Percentiles rank a stretch among this genome's conserved stretches.
Conservation (phyloP, 345 rosid species). For the Hevea brasiliensis region DNA sequence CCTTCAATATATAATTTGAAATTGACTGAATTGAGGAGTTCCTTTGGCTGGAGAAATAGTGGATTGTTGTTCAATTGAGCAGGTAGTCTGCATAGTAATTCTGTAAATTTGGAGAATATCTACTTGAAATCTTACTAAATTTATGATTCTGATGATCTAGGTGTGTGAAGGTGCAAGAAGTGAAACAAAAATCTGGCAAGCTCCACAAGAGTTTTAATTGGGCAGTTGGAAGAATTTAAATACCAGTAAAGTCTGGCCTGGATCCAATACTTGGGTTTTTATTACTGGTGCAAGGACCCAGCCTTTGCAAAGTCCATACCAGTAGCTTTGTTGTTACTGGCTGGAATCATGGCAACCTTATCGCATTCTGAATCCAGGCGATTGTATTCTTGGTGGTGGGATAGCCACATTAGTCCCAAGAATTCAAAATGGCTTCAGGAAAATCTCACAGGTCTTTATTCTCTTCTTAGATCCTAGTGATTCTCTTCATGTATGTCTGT, state of each 20-base stretch:
- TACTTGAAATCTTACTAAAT: neutral
- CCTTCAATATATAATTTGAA: constrained; percentile 9
- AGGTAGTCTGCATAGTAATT: constrained; percentile 19
- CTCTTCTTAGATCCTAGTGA: constrained; percentile 5
- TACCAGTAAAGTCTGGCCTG: constrained; percentile 63
- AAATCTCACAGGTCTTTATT: constrained; percentile 62
- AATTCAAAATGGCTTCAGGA: constrained; percentile 86
- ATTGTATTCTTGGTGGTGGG: constrained; percentile 83
- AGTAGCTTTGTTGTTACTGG: constrained; percentile 44
- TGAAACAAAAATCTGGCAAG: constrained; percentile 9
- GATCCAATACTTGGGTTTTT: constrained; percentile 48
- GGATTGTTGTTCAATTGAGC: constrained; percentile 10
- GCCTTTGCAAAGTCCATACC: constrained; percentile 63
- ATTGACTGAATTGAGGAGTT: constrained; percentile 5
- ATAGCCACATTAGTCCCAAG: constrained; percentile 72
- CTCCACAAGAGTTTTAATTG: constrained; percentile 1
- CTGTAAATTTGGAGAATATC: neutral
- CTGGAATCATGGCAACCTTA: constrained; percentile 44
- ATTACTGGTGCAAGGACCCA: constrained; percentile 46
- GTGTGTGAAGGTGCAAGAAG: constrained; percentile 19
- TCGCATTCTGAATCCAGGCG: constrained; percentile 33
- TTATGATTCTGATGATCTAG: constrained; percentile 5
- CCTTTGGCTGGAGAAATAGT: neutral
- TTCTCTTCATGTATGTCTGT: neutral
- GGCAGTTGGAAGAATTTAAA: constrained; percentile 16